Percentiles rank a stretch among this genome's conserved stretches.
Conservation (phyloP, 129 eudicot genomes). For the Centaurea solstitialis region DNA sequence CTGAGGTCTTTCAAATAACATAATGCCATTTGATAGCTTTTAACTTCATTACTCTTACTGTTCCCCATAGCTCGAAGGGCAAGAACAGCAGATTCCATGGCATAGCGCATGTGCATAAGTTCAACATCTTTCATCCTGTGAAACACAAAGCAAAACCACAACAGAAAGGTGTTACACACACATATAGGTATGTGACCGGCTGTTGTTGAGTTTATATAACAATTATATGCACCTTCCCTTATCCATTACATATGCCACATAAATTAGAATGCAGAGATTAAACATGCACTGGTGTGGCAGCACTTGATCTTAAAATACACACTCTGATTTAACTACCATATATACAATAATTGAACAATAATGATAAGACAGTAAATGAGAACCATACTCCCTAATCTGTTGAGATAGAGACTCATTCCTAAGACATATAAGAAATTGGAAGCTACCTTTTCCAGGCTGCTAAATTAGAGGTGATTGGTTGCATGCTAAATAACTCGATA, state of each 20-base stretch:
- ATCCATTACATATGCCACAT: not conserved
- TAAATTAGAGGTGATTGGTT: constrained; percentile 82
- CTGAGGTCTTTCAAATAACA: constrained; percentile 71
- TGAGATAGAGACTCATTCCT: constrained; percentile 5
- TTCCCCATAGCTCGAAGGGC: constrained; percentile 82
- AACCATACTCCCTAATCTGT: not conserved
- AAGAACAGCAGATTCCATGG: constrained; percentile 84
- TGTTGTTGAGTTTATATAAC: not conserved
- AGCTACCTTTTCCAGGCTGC: constrained; percentile 90
- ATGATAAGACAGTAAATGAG: not conserved
- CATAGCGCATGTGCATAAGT: constrained; percentile 98
- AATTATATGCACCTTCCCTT: not conserved
- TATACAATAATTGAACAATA: not conserved
- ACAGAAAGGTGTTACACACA: constrained; percentile 12
- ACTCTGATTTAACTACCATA: not conserved
- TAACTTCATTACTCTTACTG: constrained; percentile 53
- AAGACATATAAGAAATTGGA: not conserved
- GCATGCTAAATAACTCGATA: constrained; percentile 88
- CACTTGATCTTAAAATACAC: not conserved
- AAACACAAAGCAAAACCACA: constrained; percentile 25
- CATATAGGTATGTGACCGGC: not conserved
- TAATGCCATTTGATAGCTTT: constrained; percentile 51
- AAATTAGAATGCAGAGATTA: not conserved
- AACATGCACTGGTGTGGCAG: not conserved
- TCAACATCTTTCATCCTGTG: constrained; percentile 92